Base-by-base conservation (phyloP, 225 moss, liverwort and hornwort species). In the Straminergon stramineum region DNA sequence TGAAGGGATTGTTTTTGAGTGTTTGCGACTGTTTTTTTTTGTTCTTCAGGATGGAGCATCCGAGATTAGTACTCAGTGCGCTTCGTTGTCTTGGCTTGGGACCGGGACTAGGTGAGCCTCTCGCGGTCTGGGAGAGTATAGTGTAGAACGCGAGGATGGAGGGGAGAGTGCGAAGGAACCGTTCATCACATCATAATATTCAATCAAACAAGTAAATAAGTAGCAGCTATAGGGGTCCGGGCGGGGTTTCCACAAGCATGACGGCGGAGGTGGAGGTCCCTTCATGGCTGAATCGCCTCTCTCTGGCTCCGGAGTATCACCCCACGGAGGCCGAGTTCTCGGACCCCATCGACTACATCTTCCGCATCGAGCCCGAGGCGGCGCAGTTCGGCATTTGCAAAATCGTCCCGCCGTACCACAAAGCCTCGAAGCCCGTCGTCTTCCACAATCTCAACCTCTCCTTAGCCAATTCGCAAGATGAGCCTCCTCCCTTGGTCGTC, bases 301-400 rank as follows among this genome's bases (percentile, higher is more conserved):
- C 97, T 82, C 93, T 93, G 69, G 98, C 97, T n/a, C 98, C 98
- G 60, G 98, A 98, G 95, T 98, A 89, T 90, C 94, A 95, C 84
- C 98, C 98, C 26, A 97, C 97, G 39, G 98, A 98, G 92, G 95
- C 97, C 41, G 98, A 98, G 96, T 98, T 98, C 88, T 89, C 89
- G 94, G 98, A 98, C 94, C 98, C 97, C 89, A 92, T 97, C 41
- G 95, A 96, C 23, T 98, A 98, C 90, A 97, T 98, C 86, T 94
- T 97, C 71, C 96, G 94, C 90, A 89, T 98, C 88, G 98, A 98
- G 88, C 91, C 90, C 45, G 94, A 97, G 61, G 96, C 98, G 43
- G 93, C 94, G 83, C 95, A 94, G 88, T 98, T 90, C 81, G 98
- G 98, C 55, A 95, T 98, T 57, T 97, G 97, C 85, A 98, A 98